A percentile compares a stretch with the other conserved stretches of the same genome.
Conservation (phyloP, 202 grass and related monocot species). For the Setaria italica region DNA sequence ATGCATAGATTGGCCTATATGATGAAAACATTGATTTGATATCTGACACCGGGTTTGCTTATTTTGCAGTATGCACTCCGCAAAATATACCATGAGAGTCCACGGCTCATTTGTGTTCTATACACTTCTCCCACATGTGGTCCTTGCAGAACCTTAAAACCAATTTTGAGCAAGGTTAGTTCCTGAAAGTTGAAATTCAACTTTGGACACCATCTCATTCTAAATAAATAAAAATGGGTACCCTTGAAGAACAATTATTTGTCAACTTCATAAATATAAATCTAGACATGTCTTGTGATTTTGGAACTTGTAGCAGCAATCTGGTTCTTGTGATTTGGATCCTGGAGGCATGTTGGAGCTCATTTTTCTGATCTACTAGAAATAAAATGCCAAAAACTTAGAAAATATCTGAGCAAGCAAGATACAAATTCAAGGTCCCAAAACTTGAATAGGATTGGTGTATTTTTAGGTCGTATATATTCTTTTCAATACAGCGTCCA, state of each 20-base stretch:
- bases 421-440: background rate
- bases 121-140: slow-evolving; percentile 99
- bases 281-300: slow-evolving; percentile 6
- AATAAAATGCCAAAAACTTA: background rate
- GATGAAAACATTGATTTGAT: slow-evolving; percentile 24
- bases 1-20: background rate
- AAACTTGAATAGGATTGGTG: background rate
- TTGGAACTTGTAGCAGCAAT: background rate
- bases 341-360: no score
- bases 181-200: slow-evolving; percentile 25
- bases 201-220: slow-evolving; percentile 18
- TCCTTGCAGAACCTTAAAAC: slow-evolving; percentile 98
- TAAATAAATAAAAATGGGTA: slow-evolving; percentile 2
- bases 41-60: slow-evolving; percentile 41
- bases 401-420: slow-evolving; percentile 16
- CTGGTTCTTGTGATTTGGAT: slow-evolving; percentile 15
- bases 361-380: background rate
- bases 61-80: slow-evolving; percentile 87
- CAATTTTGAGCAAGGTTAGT: slow-evolving; percentile 95
- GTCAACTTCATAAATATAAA: slow-evolving; percentile 12
- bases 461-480: background rate
- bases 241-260: background rate
- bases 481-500: background rate
- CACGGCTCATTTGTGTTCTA: slow-evolving; percentile 85
- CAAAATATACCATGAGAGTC: slow-evolving; percentile 96